A percentile compares a stretch with the other conserved stretches of the same genome.
Evolutionary conservation across 495 filamentous ascomycete species (phyloP).

Genomic region (Penicillium simplicissimum): DNA sequence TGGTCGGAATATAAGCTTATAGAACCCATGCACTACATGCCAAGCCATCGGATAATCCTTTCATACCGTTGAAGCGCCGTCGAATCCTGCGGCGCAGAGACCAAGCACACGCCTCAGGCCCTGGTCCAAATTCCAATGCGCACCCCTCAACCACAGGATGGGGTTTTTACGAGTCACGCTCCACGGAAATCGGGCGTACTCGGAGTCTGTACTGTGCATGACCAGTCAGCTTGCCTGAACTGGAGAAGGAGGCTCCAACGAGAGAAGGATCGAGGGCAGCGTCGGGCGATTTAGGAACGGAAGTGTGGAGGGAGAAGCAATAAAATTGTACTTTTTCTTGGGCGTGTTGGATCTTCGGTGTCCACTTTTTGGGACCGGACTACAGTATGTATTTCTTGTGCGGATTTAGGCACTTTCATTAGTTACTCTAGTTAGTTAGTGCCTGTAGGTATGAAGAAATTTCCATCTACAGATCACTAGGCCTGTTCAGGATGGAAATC

Average conservation of each 20-base stretch:
- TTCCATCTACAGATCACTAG: neutral
- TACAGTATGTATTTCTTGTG: conserved; percentile 1
- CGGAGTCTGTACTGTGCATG: conserved; percentile 5
- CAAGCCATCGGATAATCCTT: neutral
- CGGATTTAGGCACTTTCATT: neutral
- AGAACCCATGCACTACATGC: neutral
- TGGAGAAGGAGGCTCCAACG: conserved; percentile 9
- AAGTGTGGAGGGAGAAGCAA: conserved; percentile 13
- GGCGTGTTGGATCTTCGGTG: neutral
- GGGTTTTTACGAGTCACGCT: neutral
- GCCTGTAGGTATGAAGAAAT: neutral
- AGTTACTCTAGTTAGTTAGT: neutral
- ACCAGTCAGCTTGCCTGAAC: conserved; percentile 13
- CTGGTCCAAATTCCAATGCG: neutral
- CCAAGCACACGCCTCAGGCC: neutral
- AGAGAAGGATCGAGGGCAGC: neutral
- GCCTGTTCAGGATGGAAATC: neutral
- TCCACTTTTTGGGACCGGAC: conserved; percentile 11
- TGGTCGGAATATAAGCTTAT: neutral
- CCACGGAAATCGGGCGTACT: conserved; percentile 15
- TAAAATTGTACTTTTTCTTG: neutral
- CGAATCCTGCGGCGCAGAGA: neutral
- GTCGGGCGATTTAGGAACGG: conserved; percentile 32
- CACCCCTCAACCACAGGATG: no score
- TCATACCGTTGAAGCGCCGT: neutral